Percentiles rank a stretch among this genome's conserved stretches.
Conservation (phyloP, 768 basidiomycete genomes). For the Serendipita sp. region DNA sequence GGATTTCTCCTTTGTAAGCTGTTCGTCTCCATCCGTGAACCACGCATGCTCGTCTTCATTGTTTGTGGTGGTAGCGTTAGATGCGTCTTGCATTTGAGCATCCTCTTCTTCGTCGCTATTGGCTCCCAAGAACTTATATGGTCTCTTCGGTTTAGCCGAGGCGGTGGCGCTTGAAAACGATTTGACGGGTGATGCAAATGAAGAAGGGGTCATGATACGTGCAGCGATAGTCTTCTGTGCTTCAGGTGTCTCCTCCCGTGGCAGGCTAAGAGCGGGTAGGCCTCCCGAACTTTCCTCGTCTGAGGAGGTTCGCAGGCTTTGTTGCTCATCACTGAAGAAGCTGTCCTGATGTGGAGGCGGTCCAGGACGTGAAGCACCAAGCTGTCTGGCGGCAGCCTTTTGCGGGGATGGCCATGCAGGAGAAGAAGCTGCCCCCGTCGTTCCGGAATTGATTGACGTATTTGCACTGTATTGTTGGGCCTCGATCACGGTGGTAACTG, state of each 20-base stretch:
- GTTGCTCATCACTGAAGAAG: neutral
- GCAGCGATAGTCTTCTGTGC: neutral
- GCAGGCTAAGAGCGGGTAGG: neutral
- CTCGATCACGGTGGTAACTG: neutral
- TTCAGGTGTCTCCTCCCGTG: neutral
- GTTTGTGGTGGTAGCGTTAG: neutral
- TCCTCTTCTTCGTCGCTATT: neutral
- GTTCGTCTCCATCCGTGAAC: neutral
- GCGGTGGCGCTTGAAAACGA: constrained; percentile 1
- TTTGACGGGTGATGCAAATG: constrained; percentile 1
- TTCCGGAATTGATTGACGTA: neutral
- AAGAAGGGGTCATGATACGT: neutral
- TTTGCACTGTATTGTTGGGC: constrained; percentile 6
- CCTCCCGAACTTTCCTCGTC: neutral
- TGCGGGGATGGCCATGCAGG: neutral
- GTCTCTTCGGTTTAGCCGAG: neutral
- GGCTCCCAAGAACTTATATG: neutral
- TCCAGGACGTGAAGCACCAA: neutral
- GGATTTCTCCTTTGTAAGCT: neutral
- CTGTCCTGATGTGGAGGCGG: neutral
- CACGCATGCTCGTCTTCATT: neutral
- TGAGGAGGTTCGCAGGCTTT: neutral
- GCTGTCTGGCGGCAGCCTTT: neutral
- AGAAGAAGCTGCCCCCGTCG: constrained; percentile 1
- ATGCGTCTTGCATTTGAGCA: neutral